Conservation (phyloP, 2,329 filamentous ascomycete species). For the Botrytis galanthina region DNA sequence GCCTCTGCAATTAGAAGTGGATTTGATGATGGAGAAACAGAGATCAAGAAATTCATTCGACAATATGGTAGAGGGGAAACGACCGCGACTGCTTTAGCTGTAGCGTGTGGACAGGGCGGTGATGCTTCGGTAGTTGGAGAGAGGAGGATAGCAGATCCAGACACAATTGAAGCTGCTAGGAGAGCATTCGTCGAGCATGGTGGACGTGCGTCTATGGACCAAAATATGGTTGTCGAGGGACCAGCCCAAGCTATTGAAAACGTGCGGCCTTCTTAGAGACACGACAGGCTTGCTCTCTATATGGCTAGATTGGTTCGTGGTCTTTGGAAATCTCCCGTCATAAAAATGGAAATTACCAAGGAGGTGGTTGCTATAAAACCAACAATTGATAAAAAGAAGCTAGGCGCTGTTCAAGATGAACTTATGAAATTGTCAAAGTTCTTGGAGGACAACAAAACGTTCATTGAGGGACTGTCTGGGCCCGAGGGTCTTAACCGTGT, state of each 20-base stretch:
- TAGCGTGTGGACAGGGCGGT: slow-evolving; percentile 89
- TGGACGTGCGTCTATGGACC: slow-evolving; percentile 79
- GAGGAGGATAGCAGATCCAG: slow-evolving; percentile 71
- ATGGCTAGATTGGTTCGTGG: slow-evolving; percentile 83
- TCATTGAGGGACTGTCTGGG: slow-evolving; percentile 92
- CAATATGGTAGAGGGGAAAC: slow-evolving; percentile 87
- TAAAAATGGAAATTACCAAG: slow-evolving; percentile 53
- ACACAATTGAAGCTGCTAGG: slow-evolving; percentile 80
- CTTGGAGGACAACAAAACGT: slow-evolving; percentile 79
- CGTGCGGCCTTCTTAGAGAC: slow-evolving; percentile 82
- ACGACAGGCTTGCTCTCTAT: slow-evolving; percentile 85
- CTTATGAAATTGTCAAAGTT: slow-evolving; percentile 78
- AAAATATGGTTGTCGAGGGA: slow-evolving; percentile 64
- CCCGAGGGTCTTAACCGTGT: slow-evolving; percentile 79
- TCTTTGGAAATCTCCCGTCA: slow-evolving; percentile 80
- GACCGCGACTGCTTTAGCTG: slow-evolving; percentile 84
- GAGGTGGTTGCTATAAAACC: slow-evolving; percentile 64
- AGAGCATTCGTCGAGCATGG: slow-evolving; percentile 90
- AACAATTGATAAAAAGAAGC: slow-evolving; percentile 63
- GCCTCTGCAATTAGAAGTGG: slow-evolving; percentile 73
- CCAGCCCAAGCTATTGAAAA: slow-evolving; percentile 70
- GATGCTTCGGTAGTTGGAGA: slow-evolving; percentile 66
- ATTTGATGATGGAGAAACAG: slow-evolving; percentile 76
- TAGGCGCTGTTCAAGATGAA: slow-evolving; percentile 75
- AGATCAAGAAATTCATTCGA: slow-evolving; percentile 79